Evolutionary conservation across 2,329 filamentous ascomycete genomes (phyloP), one percentile per base, ranked within the genome.

Genomic region (Colletotrichum sp.): DNA sequence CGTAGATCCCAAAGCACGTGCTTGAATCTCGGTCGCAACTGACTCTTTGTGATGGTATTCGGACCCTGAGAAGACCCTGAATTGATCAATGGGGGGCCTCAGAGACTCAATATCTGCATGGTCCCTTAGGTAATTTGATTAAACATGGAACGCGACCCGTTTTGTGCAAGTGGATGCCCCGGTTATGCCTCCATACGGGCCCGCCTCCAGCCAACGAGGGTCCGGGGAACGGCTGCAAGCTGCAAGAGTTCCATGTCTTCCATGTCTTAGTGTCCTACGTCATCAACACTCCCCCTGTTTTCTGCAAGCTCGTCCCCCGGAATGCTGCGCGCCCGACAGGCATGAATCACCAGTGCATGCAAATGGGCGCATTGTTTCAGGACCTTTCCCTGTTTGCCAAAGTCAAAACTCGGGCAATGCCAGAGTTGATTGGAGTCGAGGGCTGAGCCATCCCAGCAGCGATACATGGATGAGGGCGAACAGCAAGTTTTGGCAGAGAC

Each of bases 341-440:
- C 36, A 70, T 52, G 57, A 70, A 63, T 70, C 68, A 70, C 24
- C 36, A 48, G 57, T 63, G 52, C 66, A 44, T 60, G 48, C 67
- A 68, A 59, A 36, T 52, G 18, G 30, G 32, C 63, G 24, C 12
- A 36, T 22, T 13, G 72, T 68, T 72, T 72, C 69, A 63, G 34
- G 26, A 26, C 22, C 16, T 44, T 63, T 68, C 69, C 73, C 36
- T 75, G 72, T 30, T 75, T 60, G 57, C 55, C 28, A 36, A 63
- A 63, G 63, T 73, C 69, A 72, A 75, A 72, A 30, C 15, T 36
- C 73, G 59, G 30, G 44, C 24, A 36, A 59, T 36, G 34, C 44
- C n/a, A 48, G 16, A 16, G 44, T 65, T 76, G 70, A 76, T 76
- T 76, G 74, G 74, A 59, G 74, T 68, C 15, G 6, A 8, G 26